Evolutionary conservation across 768 basidiomycete species (phyloP).

Genomic region (Chalciporus pseudorubinellus): DNA sequence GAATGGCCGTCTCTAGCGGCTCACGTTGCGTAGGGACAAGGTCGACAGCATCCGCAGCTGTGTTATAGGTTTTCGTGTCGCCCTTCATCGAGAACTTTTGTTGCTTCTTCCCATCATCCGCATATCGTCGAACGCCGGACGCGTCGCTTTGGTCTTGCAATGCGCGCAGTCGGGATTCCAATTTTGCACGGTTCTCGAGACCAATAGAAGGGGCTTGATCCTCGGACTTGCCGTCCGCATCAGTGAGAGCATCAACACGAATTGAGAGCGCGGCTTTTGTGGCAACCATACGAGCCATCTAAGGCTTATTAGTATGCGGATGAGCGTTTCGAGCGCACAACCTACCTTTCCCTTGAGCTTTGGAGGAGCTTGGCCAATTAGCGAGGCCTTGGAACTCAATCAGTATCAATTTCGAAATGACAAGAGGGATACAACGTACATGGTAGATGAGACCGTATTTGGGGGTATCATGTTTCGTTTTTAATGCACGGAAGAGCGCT

Average conservation of each 20-base stretch:
- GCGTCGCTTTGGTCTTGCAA: constrained; percentile 83
- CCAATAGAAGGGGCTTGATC: constrained; percentile 82
- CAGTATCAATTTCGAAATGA: constrained; percentile 1
- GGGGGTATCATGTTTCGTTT: constrained; percentile 91
- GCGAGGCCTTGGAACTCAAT: constrained; percentile 61
- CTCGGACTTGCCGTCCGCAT: constrained; percentile 87
- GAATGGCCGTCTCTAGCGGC: constrained; percentile 71
- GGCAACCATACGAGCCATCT: constrained; percentile 99
- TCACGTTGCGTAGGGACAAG: constrained; percentile 85
- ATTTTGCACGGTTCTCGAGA: constrained; percentile 89
- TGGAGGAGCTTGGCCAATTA: constrained; percentile 95
- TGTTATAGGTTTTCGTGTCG: constrained; percentile 81
- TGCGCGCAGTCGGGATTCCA: constrained; percentile 88
- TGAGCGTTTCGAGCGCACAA: not conserved
- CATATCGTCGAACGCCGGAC: constrained; percentile 65
- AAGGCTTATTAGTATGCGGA: constrained; percentile 5
- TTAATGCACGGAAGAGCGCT: constrained; percentile 71
- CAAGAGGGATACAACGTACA: constrained; percentile 42
- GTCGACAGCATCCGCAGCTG: constrained; percentile 77
- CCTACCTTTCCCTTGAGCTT: constrained; percentile 95
- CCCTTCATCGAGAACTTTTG: constrained; percentile 79
- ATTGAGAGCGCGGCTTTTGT: constrained; percentile 97
- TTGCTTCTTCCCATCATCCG: constrained; percentile 63
- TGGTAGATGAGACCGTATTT: constrained; percentile 99
- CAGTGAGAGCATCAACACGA: constrained; percentile 95